Base-by-base conservation (phyloP, 2,329 filamentous ascomycete genomes). In the Xylariaceae sp. region DNA sequence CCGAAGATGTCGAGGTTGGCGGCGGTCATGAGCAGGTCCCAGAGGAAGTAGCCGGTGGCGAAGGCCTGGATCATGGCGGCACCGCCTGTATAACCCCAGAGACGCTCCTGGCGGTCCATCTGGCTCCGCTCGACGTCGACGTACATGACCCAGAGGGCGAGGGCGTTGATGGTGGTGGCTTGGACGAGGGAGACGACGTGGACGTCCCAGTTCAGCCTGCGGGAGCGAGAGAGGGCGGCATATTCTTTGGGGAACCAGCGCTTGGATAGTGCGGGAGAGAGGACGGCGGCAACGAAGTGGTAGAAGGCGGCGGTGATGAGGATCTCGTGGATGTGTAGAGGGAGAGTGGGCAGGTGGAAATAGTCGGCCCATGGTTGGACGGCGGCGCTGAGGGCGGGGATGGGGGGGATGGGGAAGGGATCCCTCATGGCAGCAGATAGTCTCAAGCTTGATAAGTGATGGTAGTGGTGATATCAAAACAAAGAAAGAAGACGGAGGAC, bases 161-260 rank as follows among this genome's bases (percentile, higher is more conserved):
- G 68, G 38, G 56, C 64, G 64, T 85, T 88, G 68, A 94, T 87
- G 44, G 88, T 68, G 23, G 75, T 71, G 63, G 82, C 85, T 74
- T 94, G 88, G 45, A 88, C 73, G 55, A 93, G 77, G n/a, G 86
- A 90, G 23, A 93, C 88, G 44, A 92, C 83, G 63, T 92, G 88
- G 20, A 89, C 84, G 64, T 94, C 82, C 88, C 88, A 93, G 73
- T 86, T 93, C 51, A 89, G 73, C 61, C 76, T 78, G 45, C 85
- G 87, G 44, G 77, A 75, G 21, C 72, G 68, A 39, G 81, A 78
- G 55, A 88, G 75, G 38, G 67, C 67, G 23, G 71, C 64, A 68
- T 93, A 93, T 55, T 78, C 73, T 37, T 72, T 57, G 3, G 85
- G 80, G 53, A 85, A 82, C 48, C 89, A 64, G 45, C 70, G 60